phyloP scores from a whole-genome alignment of 2,329 filamentous ascomycete genomes.

The Colletotrichum brevisporum region DNA sequence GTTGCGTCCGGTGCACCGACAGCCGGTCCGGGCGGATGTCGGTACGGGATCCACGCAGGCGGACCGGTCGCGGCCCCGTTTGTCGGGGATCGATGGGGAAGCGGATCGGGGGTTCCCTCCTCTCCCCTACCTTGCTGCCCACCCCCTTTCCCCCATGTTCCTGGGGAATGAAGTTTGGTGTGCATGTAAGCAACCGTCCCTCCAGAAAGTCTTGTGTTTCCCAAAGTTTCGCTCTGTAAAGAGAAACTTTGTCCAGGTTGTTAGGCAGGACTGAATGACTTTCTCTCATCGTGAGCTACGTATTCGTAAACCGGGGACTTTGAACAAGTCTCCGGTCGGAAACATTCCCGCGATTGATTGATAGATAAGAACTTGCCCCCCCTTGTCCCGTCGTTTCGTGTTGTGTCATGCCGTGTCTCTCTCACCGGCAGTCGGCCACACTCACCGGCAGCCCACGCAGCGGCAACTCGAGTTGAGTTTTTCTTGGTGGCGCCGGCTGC shows the following conservation, averaged over 20 bases:
- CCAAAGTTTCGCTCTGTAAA: conserved; percentile 4
- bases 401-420: not conserved
- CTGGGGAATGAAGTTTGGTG: not conserved
- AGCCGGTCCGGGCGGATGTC: conserved; percentile 38
- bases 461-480: not conserved
- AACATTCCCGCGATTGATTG: not conserved
- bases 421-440: conserved; percentile 15
- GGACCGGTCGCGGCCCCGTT: conserved; percentile 30
- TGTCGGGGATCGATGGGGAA: conserved; percentile 20
- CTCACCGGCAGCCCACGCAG: not conserved
- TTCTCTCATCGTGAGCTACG: not conserved
- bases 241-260: too few relatives aligned
- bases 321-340: conserved; percentile 13
- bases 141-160: too few relatives aligned
- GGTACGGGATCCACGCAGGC: conserved; percentile 27
- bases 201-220: not conserved
- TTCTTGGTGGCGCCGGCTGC: conserved; percentile 22
- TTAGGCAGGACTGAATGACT: too few relatives aligned
- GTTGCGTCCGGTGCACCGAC: conserved; percentile 21
- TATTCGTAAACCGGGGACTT: not conserved
- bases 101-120: not conserved
- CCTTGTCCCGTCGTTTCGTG: too few relatives aligned
- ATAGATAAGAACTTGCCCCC: conserved; percentile 2
- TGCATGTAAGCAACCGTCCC: conserved; percentile 2
- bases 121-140: not conserved